A percentile compares a stretch with the other conserved stretches of the same genome.
Conservation (phyloP, 208 protist genomes). For the Blechomonas ayalai region DNA sequence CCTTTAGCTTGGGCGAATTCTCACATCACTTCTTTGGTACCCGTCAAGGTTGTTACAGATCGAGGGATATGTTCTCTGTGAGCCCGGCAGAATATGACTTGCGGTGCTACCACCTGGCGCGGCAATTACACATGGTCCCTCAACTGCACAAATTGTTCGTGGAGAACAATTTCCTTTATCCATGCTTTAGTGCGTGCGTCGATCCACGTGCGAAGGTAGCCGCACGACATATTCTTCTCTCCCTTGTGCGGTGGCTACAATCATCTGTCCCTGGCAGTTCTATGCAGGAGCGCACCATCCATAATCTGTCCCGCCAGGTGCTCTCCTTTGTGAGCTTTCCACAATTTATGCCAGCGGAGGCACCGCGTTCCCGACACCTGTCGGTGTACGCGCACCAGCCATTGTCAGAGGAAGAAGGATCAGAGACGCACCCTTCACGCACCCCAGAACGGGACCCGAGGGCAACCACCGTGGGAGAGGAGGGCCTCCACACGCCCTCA, state of each 20-base stretch:
- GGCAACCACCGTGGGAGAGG: too few relatives aligned
- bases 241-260: constrained; percentile 32
- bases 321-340: constrained; percentile 60
- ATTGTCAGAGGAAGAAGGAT: too few relatives aligned
- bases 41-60: constrained; percentile 6
- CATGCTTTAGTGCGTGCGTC: constrained; percentile 60
- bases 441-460: too few relatives aligned
- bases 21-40: constrained; percentile 2
- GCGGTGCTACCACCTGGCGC: constrained; percentile 54
- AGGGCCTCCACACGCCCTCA: too few relatives aligned
- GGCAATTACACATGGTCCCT: constrained; percentile 55
- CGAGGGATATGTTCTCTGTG: constrained; percentile 6
- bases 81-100: constrained; percentile 28
- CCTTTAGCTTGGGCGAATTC: neutral
- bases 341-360: constrained; percentile 4
- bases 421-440: too few relatives aligned
- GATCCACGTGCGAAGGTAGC: constrained; percentile 25
- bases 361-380: too few relatives aligned
- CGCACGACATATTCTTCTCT: constrained; percentile 28
- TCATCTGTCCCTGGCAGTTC: neutral
- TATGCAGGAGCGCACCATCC: too few relatives aligned
- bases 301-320: constrained; percentile 10
- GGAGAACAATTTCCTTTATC: constrained; percentile 44
- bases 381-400: too few relatives aligned
- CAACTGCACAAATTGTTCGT: constrained; percentile 41